Percentiles rank a stretch among this genome's conserved stretches.
phyloP scores from a whole-genome alignment of 108 stramenopile species.

The Pseudonitzschia multistriata region DNA sequence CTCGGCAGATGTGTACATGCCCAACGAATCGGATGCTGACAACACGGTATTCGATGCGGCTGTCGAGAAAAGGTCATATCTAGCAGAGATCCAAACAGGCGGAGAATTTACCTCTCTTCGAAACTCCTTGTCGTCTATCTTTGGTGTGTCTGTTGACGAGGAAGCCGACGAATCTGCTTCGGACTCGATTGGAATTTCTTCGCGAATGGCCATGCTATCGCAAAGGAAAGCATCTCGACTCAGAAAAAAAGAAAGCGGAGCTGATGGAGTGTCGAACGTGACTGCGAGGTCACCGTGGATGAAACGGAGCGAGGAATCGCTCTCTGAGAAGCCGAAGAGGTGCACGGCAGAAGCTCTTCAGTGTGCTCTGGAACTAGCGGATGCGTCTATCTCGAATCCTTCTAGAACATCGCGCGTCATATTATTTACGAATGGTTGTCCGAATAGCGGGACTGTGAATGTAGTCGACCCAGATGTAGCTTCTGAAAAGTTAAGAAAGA shows the following conservation, averaged over 20 bases:
- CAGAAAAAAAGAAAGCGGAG: constrained; percentile 23
- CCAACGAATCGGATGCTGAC: neutral
- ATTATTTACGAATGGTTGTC: constrained; percentile 62
- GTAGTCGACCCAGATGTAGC: constrained; percentile 22
- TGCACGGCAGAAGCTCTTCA: constrained; percentile 56
- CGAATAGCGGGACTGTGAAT: constrained; percentile 52
- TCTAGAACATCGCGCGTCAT: constrained; percentile 42
- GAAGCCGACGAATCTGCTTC: neutral
- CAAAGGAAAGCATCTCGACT: constrained; percentile 42
- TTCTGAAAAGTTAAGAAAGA: neutral
- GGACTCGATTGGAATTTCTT: neutral
- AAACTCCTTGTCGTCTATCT: constrained; percentile 40
- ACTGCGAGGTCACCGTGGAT: constrained; percentile 42
- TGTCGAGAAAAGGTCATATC: constrained; percentile 27
- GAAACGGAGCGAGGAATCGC: neutral
- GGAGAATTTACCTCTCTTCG: constrained; percentile 18
- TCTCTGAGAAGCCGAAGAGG: constrained; percentile 11
- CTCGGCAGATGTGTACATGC: constrained; percentile 35
- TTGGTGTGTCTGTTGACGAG: constrained; percentile 29
- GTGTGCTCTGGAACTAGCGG: constrained; percentile 45
- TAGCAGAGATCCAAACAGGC: constrained; percentile 8
- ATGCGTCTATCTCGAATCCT: neutral
- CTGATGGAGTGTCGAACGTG: neutral
- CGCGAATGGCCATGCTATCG: constrained; percentile 42
- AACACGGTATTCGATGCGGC: constrained; percentile 14